A percentile compares a stretch with the other conserved stretches of the same genome.
These are phyloP conservation scores for Kalanchoe fedtschenkoi DNA, from an alignment of 164 flowering plant genomes.

Conservation along the genomic window DNA sequence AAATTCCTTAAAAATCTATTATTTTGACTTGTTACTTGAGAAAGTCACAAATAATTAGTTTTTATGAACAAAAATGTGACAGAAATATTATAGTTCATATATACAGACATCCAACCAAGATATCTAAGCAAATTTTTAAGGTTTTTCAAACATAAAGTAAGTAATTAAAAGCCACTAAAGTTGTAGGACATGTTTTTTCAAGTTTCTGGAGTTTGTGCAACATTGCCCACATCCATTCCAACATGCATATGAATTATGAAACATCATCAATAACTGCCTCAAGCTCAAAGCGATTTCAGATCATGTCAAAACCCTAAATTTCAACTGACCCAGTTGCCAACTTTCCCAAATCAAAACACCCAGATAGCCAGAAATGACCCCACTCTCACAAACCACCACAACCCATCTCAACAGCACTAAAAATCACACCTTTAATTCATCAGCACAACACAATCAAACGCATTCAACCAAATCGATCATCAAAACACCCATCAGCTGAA, in stretches of 20 bases:
- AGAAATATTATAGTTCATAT: too few relatives aligned
- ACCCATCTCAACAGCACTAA: not conserved
- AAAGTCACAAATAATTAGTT: too few relatives aligned
- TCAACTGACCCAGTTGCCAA: not conserved
- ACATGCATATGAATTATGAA: not conserved
- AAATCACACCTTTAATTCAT: not conserved
- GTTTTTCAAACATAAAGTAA: too few relatives aligned
- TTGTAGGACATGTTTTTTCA: too few relatives aligned
- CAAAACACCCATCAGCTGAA: not conserved
- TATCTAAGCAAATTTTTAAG: too few relatives aligned
- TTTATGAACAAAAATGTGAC: too few relatives aligned
- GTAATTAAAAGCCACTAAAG: too few relatives aligned
- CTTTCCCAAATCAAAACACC: not conserved
- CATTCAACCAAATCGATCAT: not conserved
- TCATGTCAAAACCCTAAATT: not conserved
- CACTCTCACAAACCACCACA: not conserved
- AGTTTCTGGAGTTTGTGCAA: too few relatives aligned
- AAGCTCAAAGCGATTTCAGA: not conserved
- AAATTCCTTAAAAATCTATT: too few relatives aligned
- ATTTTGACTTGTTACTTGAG: too few relatives aligned
- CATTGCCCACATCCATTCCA: not conserved
- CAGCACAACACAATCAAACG: not conserved
- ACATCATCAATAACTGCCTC: not conserved
- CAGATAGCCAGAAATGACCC: too few relatives aligned
- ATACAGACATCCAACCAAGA: too few relatives aligned